A percentile compares a stretch with the other conserved stretches of the same genome.
Conservation (phyloP, 768 basidiomycete species). For the Cystoderma amianthinum region DNA sequence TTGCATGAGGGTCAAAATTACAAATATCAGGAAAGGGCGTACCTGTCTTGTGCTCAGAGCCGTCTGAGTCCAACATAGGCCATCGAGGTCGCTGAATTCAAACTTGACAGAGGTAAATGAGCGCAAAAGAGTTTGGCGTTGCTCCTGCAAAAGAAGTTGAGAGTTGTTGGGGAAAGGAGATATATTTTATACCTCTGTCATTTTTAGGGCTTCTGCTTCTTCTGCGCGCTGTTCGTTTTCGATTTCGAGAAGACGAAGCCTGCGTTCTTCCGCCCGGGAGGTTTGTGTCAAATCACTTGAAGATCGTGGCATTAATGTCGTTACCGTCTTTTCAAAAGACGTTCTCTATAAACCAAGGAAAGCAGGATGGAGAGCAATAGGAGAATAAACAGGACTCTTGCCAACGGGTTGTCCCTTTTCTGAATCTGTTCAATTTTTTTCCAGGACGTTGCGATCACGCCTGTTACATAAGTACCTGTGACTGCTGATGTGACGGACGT, state of each 20-base stretch:
- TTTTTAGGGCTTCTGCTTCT: constrained; percentile 48
- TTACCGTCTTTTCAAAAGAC: not conserved
- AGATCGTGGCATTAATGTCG: not conserved
- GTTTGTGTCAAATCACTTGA: constrained; percentile 5
- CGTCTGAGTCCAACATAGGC: constrained; percentile 40
- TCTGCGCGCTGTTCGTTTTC: constrained; percentile 48
- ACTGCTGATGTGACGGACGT: not conserved
- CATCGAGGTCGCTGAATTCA: constrained; percentile 58
- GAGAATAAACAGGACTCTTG: too few species aligned
- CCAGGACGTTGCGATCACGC: too few species aligned
- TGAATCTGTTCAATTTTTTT: too few species aligned
- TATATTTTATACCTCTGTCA: constrained; percentile 42
- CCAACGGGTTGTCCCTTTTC: too few species aligned
- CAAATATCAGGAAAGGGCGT: not conserved
- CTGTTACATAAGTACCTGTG: not conserved
- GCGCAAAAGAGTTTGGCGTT: constrained; percentile 25
- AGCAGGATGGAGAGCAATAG: not conserved
- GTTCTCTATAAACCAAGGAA: not conserved
- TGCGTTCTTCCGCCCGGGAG: constrained; percentile 39
- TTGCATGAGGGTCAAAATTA: not conserved
- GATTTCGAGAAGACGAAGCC: constrained; percentile 35
- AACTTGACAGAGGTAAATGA: constrained; percentile 52
- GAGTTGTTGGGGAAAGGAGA: not conserved
- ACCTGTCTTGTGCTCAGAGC: constrained; percentile 23
- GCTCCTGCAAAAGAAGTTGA: constrained; percentile 22